Evolutionary conservation across 306 rosid genomes (phyloP).

Genomic region (Medicago arabica): DNA sequence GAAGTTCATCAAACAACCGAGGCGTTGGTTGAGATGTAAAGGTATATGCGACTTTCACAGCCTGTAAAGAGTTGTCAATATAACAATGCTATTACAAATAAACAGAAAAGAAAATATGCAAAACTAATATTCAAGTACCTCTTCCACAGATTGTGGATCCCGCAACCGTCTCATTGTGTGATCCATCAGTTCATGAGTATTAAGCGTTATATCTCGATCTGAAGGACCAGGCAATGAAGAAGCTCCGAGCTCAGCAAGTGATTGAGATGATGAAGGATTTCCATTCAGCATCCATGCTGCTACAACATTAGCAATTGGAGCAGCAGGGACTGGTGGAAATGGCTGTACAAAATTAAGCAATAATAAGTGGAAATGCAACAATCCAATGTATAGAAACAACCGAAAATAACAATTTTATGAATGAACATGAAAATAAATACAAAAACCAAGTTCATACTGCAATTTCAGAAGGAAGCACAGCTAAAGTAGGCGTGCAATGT

Average conservation of each 20-base stretch:
- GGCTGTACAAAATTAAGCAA: slow-evolving; percentile 46
- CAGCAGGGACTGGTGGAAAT: slow-evolving; percentile 47
- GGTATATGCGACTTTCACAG: slow-evolving; percentile 47
- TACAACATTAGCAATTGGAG: slow-evolving; percentile 48
- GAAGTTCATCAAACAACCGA: slow-evolving; percentile 53
- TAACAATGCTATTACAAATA: background rate
- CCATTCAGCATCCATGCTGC: slow-evolving; percentile 57
- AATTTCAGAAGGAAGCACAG: slow-evolving; percentile 54
- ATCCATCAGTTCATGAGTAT: no score
- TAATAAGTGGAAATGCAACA: slow-evolving; percentile 10
- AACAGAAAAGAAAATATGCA: slow-evolving; percentile 35
- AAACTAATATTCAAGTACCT: background rate
- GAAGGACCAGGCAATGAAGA: slow-evolving; percentile 50
- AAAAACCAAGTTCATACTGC: slow-evolving; percentile 46
- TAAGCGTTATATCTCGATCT: slow-evolving; percentile 51
- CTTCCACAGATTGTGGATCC: no score
- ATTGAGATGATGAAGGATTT: slow-evolving; percentile 50
- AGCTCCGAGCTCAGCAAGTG: slow-evolving; percentile 34
- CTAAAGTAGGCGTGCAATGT: slow-evolving; percentile 52
- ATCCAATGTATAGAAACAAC: background rate
- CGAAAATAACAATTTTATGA: background rate
- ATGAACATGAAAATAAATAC: slow-evolving; percentile 43
- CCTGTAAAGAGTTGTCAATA: slow-evolving; percentile 6
- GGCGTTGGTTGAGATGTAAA: slow-evolving; percentile 43
- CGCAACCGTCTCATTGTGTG: no score